Evolutionary conservation across 2,329 filamentous ascomycete species (phyloP).

Genomic region (Botrytis elliptica): DNA sequence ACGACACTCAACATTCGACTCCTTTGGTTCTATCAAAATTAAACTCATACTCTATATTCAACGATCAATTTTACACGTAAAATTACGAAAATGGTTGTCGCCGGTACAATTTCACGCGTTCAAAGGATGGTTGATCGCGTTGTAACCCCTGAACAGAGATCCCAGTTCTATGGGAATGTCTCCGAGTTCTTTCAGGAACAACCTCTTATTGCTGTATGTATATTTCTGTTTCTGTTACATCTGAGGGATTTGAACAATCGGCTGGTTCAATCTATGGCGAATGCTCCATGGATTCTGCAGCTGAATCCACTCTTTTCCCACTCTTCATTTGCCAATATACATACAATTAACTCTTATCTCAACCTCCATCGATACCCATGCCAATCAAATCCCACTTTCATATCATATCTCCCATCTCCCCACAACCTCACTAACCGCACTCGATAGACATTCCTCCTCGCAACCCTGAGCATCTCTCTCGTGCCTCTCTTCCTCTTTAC

Average conservation of each 20-base stretch:
- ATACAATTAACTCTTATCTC: background rate
- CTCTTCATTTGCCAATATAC: background rate
- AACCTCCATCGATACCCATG: background rate
- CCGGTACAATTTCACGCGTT: slow-evolving; percentile 26
- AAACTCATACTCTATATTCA: background rate
- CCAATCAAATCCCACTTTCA: slow-evolving; percentile 1
- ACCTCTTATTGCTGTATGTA: slow-evolving; percentile 67
- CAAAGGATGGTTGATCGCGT: slow-evolving; percentile 46
- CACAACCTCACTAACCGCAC: background rate
- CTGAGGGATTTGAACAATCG: background rate
- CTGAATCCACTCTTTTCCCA: background rate
- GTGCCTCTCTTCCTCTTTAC: slow-evolving; percentile 68
- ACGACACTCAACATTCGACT: background rate
- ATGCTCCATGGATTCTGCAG: too few species aligned
- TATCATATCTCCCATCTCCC: slow-evolving; percentile 4
- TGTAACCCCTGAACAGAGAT: slow-evolving; percentile 60
- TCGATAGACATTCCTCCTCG: slow-evolving; percentile 62
- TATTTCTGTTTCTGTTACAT: background rate
- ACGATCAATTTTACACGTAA: background rate
- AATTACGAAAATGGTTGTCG: background rate
- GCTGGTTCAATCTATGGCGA: background rate
- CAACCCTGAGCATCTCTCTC: slow-evolving; percentile 63
- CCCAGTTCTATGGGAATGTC: slow-evolving; percentile 53
- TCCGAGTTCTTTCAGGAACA: slow-evolving; percentile 59
- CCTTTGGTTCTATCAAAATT: background rate